Conservation (phyloP, 78 protist species). For the Guillardia theta region DNA sequence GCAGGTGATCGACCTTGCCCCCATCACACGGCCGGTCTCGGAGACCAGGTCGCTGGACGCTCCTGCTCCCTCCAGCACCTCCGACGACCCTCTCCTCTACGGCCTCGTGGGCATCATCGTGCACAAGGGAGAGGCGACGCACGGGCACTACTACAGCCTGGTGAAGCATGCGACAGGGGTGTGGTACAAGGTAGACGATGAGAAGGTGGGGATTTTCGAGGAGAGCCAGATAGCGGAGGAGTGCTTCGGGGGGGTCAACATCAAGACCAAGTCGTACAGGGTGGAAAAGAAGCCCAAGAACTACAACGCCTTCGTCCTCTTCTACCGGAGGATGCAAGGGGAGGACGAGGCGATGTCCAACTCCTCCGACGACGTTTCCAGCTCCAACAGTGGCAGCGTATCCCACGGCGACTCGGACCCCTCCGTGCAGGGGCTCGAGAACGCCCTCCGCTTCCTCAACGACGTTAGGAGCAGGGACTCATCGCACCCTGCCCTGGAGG, state of each 20-base stretch:
- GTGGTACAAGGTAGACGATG: neutral
- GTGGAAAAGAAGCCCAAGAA: neutral
- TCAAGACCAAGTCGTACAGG: neutral
- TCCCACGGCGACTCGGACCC: neutral
- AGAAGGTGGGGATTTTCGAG: neutral
- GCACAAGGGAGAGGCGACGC: neutral
- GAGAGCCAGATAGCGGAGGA: neutral
- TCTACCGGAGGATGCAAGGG: neutral
- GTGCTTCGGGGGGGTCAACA: conserved; percentile 18
- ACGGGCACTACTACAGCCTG: conserved; percentile 16
- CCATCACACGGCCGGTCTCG: neutral
- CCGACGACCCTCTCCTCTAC: neutral
- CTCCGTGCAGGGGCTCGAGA: neutral
- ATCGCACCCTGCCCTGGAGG: neutral
- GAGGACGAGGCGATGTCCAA: neutral
- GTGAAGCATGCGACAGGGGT: neutral
- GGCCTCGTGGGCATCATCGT: neutral
- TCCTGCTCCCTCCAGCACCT: neutral
- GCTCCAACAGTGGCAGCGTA: neutral
- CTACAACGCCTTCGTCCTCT: conserved; percentile 16
- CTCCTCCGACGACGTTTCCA: neutral
- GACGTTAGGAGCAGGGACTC: neutral
- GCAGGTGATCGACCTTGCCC: neutral
- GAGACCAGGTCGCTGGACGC: no score
- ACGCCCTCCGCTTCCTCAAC: neutral